Evolutionary conservation across 805 yeast species (phyloP), one percentile per base, ranked within the genome.

Genomic region (Torulaspora franciscae): DNA sequence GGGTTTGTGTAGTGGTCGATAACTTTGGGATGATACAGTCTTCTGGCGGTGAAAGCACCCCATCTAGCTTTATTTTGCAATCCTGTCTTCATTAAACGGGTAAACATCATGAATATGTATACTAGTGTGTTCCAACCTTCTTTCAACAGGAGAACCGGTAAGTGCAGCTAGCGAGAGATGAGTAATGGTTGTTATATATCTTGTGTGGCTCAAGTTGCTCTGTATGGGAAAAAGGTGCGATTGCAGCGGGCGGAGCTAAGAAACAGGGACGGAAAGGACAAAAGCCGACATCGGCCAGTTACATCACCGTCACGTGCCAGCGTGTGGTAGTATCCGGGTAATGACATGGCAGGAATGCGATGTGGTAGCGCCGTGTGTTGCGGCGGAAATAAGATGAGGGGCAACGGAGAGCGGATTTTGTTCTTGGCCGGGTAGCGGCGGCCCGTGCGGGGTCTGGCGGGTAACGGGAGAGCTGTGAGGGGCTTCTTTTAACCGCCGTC

Each of bases 1-100:
- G 99, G 99, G 71, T 91, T 90, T 60, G 86, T 81, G 69, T 93
- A 93, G 65, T 93, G 99, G 64, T 93, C 98, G 57, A 91, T 83
- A 43, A 91, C 97, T 65, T 88, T 89, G 50, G 88, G 89, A 61
- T 90, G 97, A 62, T 91, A 91, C n/a, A 64, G 55, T 57, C 77
- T 67, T 15, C 57, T 57, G 35, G 59, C 61, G 33, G 56, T 56
- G 6, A 9, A 9, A 11, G 14, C 37, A 10, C 27, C 24, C 15
- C 32, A n/a, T 5, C 30, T 19, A 2, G 26, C 29, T 5, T 14
- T 34, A 30, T 30, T 30, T 15, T 30, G 33, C 15, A 30, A 7
- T 13, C 33, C 33, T 24, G 44, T 34, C 28, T 28, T 41, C 27
- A 27, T 6, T 6, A 41, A 14, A 33, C 44, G 35, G n/a, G 34